Percentiles rank a stretch among this genome's conserved stretches.
Evolutionary conservation across 805 yeast genomes (phyloP).

Genomic region (Candida ortonii): DNA sequence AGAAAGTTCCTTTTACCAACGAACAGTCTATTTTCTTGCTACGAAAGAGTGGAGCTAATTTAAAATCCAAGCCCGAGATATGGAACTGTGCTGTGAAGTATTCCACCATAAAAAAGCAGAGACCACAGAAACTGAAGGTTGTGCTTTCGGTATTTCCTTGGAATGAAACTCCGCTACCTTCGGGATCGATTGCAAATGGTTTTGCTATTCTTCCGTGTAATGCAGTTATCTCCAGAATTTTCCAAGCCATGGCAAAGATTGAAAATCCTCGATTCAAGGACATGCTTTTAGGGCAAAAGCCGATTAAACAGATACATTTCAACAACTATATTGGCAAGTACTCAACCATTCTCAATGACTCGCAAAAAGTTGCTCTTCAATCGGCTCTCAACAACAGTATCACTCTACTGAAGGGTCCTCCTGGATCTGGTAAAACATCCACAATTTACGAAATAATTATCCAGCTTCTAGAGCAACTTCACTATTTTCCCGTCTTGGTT

Average conservation of each 20-base stretch:
- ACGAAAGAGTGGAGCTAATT: slow-evolving; percentile 42
- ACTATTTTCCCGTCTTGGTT: slow-evolving; percentile 61
- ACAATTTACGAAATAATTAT: slow-evolving; percentile 79
- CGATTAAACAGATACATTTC: slow-evolving; percentile 42
- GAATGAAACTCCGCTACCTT: slow-evolving; percentile 40
- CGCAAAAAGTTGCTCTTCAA: slow-evolving; percentile 72
- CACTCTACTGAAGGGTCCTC: slow-evolving; percentile 70
- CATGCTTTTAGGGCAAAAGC: slow-evolving; percentile 29
- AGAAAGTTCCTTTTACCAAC: slow-evolving; percentile 56
- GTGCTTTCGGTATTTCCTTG: slow-evolving; percentile 54
- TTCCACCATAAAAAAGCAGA: slow-evolving; percentile 14
- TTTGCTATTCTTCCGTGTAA: slow-evolving; percentile 55
- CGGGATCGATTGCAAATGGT: slow-evolving; percentile 27
- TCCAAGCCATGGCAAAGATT: slow-evolving; percentile 63
- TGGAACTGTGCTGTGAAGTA: slow-evolving; percentile 59
- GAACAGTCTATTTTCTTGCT: slow-evolving; percentile 57
- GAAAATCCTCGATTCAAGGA: slow-evolving; percentile 49
- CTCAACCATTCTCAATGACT: slow-evolving; percentile 56
- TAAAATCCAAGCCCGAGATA: slow-evolving; percentile 33
- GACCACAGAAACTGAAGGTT: slow-evolving; percentile 31
- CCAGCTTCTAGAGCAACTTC: slow-evolving; percentile 62
- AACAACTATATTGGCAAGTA: slow-evolving; percentile 50
- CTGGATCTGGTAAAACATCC: slow-evolving; percentile 81
- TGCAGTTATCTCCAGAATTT: slow-evolving; percentile 58
- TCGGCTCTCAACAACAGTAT: slow-evolving; percentile 63